A percentile compares a stretch with the other conserved stretches of the same genome.
phyloP scores from a whole-genome alignment of 2,329 filamentous ascomycete species.

The Fusarium solani-melongenae region DNA sequence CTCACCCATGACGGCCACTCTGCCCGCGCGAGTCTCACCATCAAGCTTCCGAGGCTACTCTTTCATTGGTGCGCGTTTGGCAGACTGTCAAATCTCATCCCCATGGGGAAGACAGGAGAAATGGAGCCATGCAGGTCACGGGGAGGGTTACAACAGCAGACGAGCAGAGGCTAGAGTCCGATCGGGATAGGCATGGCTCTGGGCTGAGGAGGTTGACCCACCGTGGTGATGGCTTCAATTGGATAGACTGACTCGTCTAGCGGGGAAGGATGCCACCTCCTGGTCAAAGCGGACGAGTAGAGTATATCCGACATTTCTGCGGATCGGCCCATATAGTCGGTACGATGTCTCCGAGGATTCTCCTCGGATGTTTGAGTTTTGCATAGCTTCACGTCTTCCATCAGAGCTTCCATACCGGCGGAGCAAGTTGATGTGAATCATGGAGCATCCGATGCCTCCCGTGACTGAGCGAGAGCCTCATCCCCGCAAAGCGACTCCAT shows the following conservation, averaged over 20 bases:
- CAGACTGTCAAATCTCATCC: conserved; percentile 3
- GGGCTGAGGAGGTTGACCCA: neutral
- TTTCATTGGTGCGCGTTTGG: conserved; percentile 2
- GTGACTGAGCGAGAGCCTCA: neutral
- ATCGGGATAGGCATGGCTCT: neutral
- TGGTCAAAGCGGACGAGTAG: neutral
- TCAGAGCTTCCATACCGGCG: neutral
- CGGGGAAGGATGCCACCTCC: neutral
- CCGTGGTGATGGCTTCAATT: neutral
- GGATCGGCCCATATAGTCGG: conserved; percentile 3
- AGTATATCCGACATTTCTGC: conserved; percentile 40
- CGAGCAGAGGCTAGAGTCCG: neutral
- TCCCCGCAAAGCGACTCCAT: neutral
- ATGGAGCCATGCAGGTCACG: conserved; percentile 1
- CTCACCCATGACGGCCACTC: neutral
- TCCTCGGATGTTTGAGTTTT: conserved; percentile 22
- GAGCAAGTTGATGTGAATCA: neutral
- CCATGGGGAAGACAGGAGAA: conserved; percentile 30
- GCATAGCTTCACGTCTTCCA: neutral
- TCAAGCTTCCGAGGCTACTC: neutral
- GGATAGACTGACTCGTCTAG: neutral
- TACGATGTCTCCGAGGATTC: conserved; percentile 34
- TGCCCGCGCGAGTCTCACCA: conserved; percentile 1
- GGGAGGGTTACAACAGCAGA: neutral
- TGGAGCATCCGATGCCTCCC: conserved; percentile 3